A percentile compares a stretch with the other conserved stretches of the same genome.
These are phyloP conservation scores for Penstemon newberryi DNA, from an alignment of 257 asterid genomes.

Conservation along the genomic window DNA sequence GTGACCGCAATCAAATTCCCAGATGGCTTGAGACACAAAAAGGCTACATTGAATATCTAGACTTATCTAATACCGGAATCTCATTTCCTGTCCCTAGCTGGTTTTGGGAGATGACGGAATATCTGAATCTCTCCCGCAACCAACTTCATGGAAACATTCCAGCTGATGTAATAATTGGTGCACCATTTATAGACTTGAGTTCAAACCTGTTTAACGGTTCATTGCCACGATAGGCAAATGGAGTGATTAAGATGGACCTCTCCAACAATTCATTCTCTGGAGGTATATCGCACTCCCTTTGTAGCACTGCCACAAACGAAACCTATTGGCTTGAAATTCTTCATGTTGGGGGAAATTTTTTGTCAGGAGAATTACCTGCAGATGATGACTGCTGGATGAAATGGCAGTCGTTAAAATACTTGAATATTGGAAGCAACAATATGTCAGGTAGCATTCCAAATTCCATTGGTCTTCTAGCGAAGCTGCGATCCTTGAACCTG, in stretches of 20 bases:
- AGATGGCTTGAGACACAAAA: conserved; percentile 34
- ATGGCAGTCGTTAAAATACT: conserved; percentile 15
- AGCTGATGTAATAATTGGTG: neutral
- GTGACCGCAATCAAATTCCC: conserved; percentile 21
- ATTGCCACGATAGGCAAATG: conserved; percentile 28
- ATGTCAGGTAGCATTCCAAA: conserved; percentile 39
- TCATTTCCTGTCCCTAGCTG: conserved; percentile 30
- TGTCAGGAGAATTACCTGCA: conserved; percentile 33
- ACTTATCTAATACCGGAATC: conserved; percentile 35
- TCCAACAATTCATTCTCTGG: conserved; percentile 36
- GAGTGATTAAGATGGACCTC: conserved; percentile 26
- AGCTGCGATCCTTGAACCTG: conserved; percentile 29
- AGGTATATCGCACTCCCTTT: conserved; percentile 29
- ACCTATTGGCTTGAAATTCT: conserved; percentile 13
- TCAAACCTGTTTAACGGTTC: conserved; percentile 37
- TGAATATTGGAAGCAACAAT: conserved; percentile 35
- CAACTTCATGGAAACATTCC: conserved; percentile 35
- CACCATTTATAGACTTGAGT: conserved; percentile 13
- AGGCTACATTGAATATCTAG: neutral
- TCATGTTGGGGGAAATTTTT: conserved; percentile 30
- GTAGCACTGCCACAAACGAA: conserved; percentile 9
- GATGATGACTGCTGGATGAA: conserved; percentile 34
- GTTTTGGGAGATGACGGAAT: conserved; percentile 24
- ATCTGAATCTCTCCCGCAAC: conserved; percentile 34
- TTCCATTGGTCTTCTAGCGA: conserved; percentile 31